phyloP scores from a whole-genome alignment of 2,329 filamentous ascomycete species.

The Trichoderma sp. region DNA sequence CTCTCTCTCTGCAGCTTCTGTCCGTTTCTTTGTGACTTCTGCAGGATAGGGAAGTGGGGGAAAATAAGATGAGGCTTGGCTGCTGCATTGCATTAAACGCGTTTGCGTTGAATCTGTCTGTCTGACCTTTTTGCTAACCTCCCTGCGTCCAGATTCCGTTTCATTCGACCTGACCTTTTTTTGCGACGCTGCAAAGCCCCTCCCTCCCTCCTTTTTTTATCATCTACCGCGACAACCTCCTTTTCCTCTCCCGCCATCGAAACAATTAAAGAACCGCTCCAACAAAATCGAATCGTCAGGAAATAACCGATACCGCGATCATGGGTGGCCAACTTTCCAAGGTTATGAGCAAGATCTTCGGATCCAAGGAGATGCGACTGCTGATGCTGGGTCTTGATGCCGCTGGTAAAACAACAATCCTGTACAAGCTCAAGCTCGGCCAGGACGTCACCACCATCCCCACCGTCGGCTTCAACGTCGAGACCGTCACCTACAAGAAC shows the following conservation, averaged over 20 bases:
- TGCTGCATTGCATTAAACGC: constrained; percentile 4
- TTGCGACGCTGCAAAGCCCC: background rate
- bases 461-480: constrained; percentile 98
- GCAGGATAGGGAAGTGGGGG: background rate
- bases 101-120: background rate
- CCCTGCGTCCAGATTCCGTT: constrained; percentile 8
- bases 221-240: background rate
- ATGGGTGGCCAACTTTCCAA: constrained; percentile 96
- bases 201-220: background rate
- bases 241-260: background rate
- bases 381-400: constrained; percentile 98
- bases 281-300: background rate
- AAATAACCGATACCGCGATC: constrained; percentile 38
- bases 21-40: background rate
- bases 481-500: constrained; percentile 98
- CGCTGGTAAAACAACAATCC: constrained; percentile 97
- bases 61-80: background rate
- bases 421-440: constrained; percentile 98
- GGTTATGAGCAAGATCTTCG: constrained; percentile 98
- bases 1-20: background rate
- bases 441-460: constrained; percentile 98
- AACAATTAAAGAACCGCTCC: background rate
- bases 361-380: constrained; percentile 98
- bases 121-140: background rate
- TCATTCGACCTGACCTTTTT: background rate